Percentiles rank a stretch among this genome's conserved stretches.
These are phyloP conservation scores for Ceratobasidium sp. DNA, from an alignment of 1,284 basidiomycete genomes.

Conservation along the genomic window DNA sequence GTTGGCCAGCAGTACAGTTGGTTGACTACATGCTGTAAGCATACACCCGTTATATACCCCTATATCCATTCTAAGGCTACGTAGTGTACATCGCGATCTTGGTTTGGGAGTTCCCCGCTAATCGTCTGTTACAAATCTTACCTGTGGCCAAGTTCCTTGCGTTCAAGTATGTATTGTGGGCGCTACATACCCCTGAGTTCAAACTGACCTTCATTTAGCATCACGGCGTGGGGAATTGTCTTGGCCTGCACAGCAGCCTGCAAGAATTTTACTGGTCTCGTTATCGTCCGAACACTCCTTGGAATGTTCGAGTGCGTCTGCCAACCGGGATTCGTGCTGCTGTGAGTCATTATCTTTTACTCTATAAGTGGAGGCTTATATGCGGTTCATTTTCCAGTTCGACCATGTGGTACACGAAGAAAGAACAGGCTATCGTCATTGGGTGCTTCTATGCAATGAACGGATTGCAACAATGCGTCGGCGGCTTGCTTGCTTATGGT, in stretches of 20 bases:
- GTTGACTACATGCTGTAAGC: constrained; percentile 59
- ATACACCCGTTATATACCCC: background rate
- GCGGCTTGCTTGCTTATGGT: constrained; percentile 59
- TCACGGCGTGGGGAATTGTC: constrained; percentile 58
- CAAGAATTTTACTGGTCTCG: constrained; percentile 56
- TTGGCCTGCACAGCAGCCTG: constrained; percentile 59
- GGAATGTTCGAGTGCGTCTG: constrained; percentile 60
- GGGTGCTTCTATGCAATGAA: constrained; percentile 61
- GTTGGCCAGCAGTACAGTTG: constrained; percentile 60
- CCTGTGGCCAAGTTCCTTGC: constrained; percentile 59
- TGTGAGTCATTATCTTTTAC: constrained; percentile 34
- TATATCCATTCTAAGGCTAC: constrained; percentile 8
- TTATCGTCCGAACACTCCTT: constrained; percentile 58
- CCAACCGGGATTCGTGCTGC: constrained; percentile 57
- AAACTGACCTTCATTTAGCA: constrained; percentile 48
- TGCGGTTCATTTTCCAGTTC: constrained; percentile 46
- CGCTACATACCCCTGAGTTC: background rate
- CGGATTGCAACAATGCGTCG: constrained; percentile 61
- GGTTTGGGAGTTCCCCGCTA: constrained; percentile 59
- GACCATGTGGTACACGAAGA: constrained; percentile 61
- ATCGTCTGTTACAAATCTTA: constrained; percentile 57
- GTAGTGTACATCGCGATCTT: constrained; percentile 57
- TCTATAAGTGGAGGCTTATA: background rate
- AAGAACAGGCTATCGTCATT: constrained; percentile 60
- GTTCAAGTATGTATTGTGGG: constrained; percentile 52